A percentile compares a stretch with the other conserved stretches of the same genome.
These are phyloP conservation scores for Inga laurina DNA, from an alignment of 306 rosid genomes.

Conservation along the genomic window DNA sequence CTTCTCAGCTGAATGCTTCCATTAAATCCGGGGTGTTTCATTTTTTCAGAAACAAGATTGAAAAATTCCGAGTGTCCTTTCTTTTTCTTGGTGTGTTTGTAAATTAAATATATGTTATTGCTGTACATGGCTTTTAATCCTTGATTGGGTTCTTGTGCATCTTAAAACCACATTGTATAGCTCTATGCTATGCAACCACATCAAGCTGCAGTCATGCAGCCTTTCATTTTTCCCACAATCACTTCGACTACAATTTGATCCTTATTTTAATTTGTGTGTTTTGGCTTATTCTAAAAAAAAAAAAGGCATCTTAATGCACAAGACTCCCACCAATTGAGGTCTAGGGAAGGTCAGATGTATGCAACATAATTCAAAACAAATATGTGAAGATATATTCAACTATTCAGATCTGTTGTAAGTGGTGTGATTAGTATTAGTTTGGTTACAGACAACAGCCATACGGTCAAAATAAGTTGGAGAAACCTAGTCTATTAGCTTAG, in stretches of 20 bases:
- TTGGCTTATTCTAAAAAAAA: neutral
- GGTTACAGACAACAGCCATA: neutral
- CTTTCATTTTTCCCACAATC: neutral
- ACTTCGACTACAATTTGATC: neutral
- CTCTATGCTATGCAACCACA: neutral
- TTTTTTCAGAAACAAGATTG: neutral
- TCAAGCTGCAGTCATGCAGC: neutral
- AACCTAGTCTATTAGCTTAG: neutral
- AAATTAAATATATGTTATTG: neutral
- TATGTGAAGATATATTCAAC: neutral
- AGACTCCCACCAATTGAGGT: too few species aligned
- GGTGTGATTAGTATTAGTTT: neutral
- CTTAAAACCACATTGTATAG: neutral
- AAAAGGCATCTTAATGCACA: too few species aligned
- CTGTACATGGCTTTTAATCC: neutral
- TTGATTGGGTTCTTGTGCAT: neutral
- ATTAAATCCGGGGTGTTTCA: neutral
- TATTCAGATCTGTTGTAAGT: neutral
- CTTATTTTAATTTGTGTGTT: neutral
- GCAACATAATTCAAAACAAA: neutral
- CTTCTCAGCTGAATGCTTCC: neutral
- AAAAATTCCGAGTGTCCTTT: neutral
- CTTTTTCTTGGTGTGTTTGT: neutral
- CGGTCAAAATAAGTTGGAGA: neutral
- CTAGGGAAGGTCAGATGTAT: too few species aligned